These are phyloP conservation scores for Aschersonia sp. DNA, from an alignment of 2,329 filamentous ascomycete genomes.

Conservation along the genomic window DNA sequence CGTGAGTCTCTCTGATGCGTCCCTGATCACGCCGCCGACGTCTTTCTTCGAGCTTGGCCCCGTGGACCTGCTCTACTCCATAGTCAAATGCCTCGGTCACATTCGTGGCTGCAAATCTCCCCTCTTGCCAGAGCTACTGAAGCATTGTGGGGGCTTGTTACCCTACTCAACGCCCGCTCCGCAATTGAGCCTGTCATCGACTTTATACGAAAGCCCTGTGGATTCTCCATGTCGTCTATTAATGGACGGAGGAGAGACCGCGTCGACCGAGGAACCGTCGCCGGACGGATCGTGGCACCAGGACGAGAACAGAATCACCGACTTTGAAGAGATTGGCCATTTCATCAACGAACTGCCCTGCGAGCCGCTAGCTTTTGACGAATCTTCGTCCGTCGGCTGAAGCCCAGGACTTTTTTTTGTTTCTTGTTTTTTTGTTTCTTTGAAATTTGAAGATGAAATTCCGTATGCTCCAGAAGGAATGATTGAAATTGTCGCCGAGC, in stretches of 20 bases:
- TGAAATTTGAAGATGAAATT: too few species aligned
- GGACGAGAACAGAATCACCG: background rate
- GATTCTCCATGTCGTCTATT: background rate
- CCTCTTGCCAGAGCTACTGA: conserved; percentile 12
- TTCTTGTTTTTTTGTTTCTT: too few species aligned
- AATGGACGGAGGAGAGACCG: background rate
- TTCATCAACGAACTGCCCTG: background rate
- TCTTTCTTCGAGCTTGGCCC: conserved; percentile 13
- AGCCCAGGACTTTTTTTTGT: background rate
- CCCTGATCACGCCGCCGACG: conserved; percentile 7
- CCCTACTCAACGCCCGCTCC: background rate
- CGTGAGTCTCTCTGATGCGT: conserved; percentile 13
- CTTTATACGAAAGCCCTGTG: background rate
- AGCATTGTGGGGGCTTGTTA: conserved; percentile 7
- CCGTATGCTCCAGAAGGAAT: too few species aligned
- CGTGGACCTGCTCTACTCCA: conserved; percentile 12
- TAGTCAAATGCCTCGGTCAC: conserved; percentile 11
- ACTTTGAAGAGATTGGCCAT: background rate
- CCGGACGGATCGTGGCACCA: background rate
- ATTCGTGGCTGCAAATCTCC: conserved; percentile 14
- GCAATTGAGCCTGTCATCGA: background rate
- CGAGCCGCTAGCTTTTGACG: background rate
- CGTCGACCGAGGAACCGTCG: background rate
- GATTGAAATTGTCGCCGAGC: too few species aligned
- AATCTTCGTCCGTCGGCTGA: background rate